Percentiles rank a stretch among this genome's conserved stretches.
These are phyloP conservation scores for Aspergillus sclerotialis DNA, from an alignment of 2,329 filamentous ascomycete genomes.

Conservation along the genomic window DNA sequence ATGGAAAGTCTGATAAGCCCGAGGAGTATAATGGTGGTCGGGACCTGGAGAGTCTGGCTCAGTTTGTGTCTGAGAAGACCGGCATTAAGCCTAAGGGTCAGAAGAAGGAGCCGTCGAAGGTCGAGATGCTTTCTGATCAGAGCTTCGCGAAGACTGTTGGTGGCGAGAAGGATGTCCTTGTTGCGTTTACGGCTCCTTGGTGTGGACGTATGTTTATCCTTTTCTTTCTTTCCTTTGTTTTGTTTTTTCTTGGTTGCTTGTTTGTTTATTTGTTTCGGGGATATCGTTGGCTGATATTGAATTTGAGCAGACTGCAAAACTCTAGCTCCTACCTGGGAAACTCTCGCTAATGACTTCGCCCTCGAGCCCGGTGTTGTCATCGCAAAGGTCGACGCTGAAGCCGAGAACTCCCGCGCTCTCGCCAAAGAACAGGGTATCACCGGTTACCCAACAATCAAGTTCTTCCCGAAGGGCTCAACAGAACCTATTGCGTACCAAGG, in stretches of 20 bases:
- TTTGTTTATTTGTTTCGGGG: too few relatives aligned
- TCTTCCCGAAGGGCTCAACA: slow-evolving; percentile 79
- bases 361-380: slow-evolving; percentile 73
- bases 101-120: slow-evolving; percentile 60
- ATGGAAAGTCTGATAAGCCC: slow-evolving; percentile 83
- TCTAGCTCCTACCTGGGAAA: slow-evolving; percentile 86
- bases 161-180: slow-evolving; percentile 78
- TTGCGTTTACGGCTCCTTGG: slow-evolving; percentile 97
- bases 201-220: slow-evolving; percentile 74
- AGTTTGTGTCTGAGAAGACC: slow-evolving; percentile 81
- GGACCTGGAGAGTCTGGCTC: slow-evolving; percentile 75
- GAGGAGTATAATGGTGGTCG: slow-evolving; percentile 79
- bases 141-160: slow-evolving; percentile 74
- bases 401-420: slow-evolving; percentile 72
- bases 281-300: too few relatives aligned
- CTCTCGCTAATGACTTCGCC: slow-evolving; percentile 71
- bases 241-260: too few relatives aligned
- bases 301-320: slow-evolving; percentile 77
- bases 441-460: slow-evolving; percentile 96
- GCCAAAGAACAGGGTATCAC: slow-evolving; percentile 69
- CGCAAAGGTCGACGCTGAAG: slow-evolving; percentile 93
- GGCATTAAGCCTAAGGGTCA: slow-evolving; percentile 66
- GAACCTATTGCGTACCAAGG: slow-evolving; percentile 65
- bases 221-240: slow-evolving; percentile 4
- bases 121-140: slow-evolving; percentile 72